Evolutionary conservation across 2,329 filamentous ascomycete genomes (phyloP), one percentile per base, ranked within the genome.

Genomic region (Lachnellula suecica): DNA sequence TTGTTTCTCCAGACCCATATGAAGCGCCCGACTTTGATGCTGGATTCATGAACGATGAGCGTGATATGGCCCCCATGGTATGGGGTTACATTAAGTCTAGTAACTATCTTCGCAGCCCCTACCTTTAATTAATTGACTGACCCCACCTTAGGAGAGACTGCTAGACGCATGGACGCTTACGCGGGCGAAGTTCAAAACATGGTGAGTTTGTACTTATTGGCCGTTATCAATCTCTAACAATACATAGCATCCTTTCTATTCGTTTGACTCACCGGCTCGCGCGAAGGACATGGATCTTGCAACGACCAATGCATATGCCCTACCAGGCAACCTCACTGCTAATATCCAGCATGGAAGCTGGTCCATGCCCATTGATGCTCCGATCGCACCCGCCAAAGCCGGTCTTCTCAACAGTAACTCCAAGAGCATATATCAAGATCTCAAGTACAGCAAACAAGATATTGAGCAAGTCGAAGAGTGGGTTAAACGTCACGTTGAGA

Each of bases 41-140:
- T 1, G 87, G 88, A 20, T 92, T 91, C 75, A 91, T 92, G 88
- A 92, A 89, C 63, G 88, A 92, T 71, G 86, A 89, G 71, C 79
- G 88, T 22, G 89, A 92, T 64, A 91, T 92, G 88, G 87, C 84
- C 1, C 87, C 88, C 8, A 90, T 89, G 84, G 87, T 92, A 5
- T 91, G 88, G 88, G 88, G 58, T 71, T 34, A 66, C 66, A 38
- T 76, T 76, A 49, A 67, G 70, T 10, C 88, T 2, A 80, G 88
- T 3, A 82, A 64, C 75, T 5, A 74, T 81, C 54, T 83, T 85
- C 52, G 71, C n/a, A n/a, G 63, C 72, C 19, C 4, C 9, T 25
- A 25, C n/a, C 6, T 22, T 4, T 24, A 24, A 34, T 77, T 78
- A 66, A 79, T 74, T 73, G n/a, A n/a, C n/a, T n/a, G n/a, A n/a